Conservation (phyloP, 345 rosid genomes). For the Ailanthus altissimus region DNA sequence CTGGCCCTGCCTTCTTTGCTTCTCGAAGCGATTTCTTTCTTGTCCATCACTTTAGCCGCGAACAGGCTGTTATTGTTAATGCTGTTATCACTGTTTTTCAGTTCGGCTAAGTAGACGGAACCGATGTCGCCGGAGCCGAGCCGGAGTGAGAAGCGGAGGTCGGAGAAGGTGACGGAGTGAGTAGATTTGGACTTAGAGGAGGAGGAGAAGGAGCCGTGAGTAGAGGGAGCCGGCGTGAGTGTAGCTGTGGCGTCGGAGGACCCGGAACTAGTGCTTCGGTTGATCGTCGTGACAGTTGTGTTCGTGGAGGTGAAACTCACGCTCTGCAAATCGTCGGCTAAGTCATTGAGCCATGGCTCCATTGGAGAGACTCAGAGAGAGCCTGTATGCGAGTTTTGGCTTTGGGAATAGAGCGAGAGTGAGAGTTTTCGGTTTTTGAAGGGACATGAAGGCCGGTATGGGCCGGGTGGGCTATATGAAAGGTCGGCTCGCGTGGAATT, state of each 20-base stretch:
- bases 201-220: slow-evolving; percentile 20
- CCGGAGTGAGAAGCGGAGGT: slow-evolving; percentile 62
- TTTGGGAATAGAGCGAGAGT: background rate
- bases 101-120: slow-evolving; percentile 72
- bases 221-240: slow-evolving; percentile 30
- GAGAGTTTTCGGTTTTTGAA: background rate
- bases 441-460: background rate
- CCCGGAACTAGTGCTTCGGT: slow-evolving; percentile 44
- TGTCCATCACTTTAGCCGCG: slow-evolving; percentile 89
- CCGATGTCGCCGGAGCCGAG: slow-evolving; percentile 91
- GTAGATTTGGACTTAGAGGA: slow-evolving; percentile 21
- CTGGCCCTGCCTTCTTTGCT: slow-evolving; percentile 68
- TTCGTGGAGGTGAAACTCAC: slow-evolving; percentile 46
- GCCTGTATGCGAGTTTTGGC: background rate
- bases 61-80: slow-evolving; percentile 47
- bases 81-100: slow-evolving; percentile 35
- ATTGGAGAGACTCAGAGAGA: slow-evolving; percentile 25
- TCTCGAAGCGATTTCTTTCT: slow-evolving; percentile 56
- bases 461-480: background rate
- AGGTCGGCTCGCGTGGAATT: background rate
- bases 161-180: slow-evolving; percentile 41
- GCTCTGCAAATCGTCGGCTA: slow-evolving; percentile 38
- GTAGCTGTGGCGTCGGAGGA: slow-evolving; percentile 15
- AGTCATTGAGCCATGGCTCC: slow-evolving; percentile 32
- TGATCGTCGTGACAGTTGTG: slow-evolving; percentile 12